These are phyloP conservation scores for Amanita molliuscula DNA, from an alignment of 768 basidiomycete genomes.

Conservation along the genomic window DNA sequence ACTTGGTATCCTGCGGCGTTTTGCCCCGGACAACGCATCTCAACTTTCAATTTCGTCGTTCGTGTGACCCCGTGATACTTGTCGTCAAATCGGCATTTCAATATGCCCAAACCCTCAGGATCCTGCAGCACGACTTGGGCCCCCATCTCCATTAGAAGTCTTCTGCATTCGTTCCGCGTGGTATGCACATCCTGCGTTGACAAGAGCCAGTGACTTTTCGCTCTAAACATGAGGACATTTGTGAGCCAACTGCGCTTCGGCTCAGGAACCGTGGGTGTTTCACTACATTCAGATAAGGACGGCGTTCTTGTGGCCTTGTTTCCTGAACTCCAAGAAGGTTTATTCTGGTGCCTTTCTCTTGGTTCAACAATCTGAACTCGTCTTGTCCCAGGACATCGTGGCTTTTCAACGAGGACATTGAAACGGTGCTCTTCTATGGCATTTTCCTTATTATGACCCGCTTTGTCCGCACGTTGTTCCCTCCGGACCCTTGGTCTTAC, in stretches of 20 bases:
- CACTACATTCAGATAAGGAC: constrained; percentile 33
- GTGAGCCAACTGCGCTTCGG: constrained; percentile 77
- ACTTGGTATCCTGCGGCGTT: constrained; percentile 33
- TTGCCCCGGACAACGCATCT: constrained; percentile 42
- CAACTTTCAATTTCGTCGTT: constrained; percentile 65
- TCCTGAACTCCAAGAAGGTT: constrained; percentile 12
- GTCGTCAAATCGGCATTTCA: constrained; percentile 69
- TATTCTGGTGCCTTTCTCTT: constrained; percentile 17
- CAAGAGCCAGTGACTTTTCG: constrained; percentile 44
- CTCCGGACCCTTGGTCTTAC: neutral
- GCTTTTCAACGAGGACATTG: neutral
- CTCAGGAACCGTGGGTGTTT: constrained; percentile 21
- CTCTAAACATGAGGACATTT: constrained; percentile 81
- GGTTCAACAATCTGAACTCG: constrained; percentile 49
- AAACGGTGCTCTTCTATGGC: too few species aligned
- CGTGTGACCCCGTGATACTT: constrained; percentile 46
- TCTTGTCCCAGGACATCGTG: constrained; percentile 4
- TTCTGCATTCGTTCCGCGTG: constrained; percentile 65
- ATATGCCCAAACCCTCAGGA: constrained; percentile 48
- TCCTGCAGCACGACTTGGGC: constrained; percentile 58
- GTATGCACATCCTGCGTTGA: constrained; percentile 50
- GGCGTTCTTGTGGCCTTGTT: constrained; percentile 21
- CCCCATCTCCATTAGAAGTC: constrained; percentile 62
- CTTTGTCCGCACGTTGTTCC: constrained; percentile 9
- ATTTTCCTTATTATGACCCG: neutral